A percentile compares a stretch with the other conserved stretches of the same genome.
These are phyloP conservation scores for Aspergillus pseudonomiae DNA, from an alignment of 2,329 filamentous ascomycete species.

Conservation along the genomic window DNA sequence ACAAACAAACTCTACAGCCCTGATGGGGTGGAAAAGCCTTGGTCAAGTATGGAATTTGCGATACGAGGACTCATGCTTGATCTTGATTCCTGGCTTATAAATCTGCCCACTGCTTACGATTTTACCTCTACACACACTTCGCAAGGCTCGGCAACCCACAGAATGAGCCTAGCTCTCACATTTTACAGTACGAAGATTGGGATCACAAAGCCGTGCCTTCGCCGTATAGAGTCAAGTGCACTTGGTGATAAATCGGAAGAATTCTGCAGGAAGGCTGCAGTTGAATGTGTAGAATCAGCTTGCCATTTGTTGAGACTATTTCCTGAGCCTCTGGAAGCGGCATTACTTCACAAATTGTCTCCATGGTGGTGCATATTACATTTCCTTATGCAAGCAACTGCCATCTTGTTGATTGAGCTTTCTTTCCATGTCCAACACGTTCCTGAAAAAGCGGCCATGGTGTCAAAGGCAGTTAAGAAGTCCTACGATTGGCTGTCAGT, in stretches of 20 bases:
- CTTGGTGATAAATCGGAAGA: constrained; percentile 37
- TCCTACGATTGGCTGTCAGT: constrained; percentile 38
- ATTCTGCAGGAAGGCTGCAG: constrained; percentile 43
- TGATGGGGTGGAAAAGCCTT: constrained; percentile 37
- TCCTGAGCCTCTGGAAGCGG: constrained; percentile 42
- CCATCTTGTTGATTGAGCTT: constrained; percentile 48
- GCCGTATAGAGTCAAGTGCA: constrained; percentile 39
- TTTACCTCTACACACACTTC: constrained; percentile 43
- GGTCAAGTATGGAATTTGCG: constrained; percentile 42
- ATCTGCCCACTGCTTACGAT: constrained; percentile 42
- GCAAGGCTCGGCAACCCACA: constrained; percentile 37
- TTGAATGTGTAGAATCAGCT: constrained; percentile 47
- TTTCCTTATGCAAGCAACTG: constrained; percentile 48
- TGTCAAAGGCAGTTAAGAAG: constrained; percentile 40
- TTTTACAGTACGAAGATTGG: constrained; percentile 49
- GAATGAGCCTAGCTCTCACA: constrained; percentile 44
- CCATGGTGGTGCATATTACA: constrained; percentile 52
- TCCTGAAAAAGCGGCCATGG: constrained; percentile 42
- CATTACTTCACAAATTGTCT: constrained; percentile 39
- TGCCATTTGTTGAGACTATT: constrained; percentile 45
- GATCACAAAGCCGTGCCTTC: constrained; percentile 49
- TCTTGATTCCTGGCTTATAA: constrained; percentile 44
- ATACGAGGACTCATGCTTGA: constrained; percentile 43
- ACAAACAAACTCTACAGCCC: constrained; percentile 45
- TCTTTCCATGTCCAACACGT: constrained; percentile 47